A percentile compares a stretch with the other conserved stretches of the same genome.
phyloP scores from a whole-genome alignment of 2,329 filamentous ascomycete genomes.

The Fusarium phyllophilum region DNA sequence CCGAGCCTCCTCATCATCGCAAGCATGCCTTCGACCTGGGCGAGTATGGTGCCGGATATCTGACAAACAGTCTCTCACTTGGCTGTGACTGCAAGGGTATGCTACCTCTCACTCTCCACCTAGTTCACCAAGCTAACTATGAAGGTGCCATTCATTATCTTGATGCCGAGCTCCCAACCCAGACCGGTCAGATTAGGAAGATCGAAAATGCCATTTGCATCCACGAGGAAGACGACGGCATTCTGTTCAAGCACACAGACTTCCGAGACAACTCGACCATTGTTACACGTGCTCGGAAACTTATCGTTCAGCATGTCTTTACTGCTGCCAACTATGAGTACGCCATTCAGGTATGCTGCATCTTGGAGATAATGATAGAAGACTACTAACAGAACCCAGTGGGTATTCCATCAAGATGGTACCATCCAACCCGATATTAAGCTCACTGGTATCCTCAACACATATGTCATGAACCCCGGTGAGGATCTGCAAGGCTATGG shows the following conservation, averaged over 20 bases:
- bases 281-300: conserved; percentile 85
- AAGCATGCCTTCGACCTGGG: conserved; percentile 86
- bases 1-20: conserved; percentile 80
- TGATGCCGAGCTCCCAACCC: conserved; percentile 85
- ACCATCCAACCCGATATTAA: conserved; percentile 93
- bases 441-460: conserved; percentile 92
- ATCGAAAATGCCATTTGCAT: conserved; percentile 97
- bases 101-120: accelerated
- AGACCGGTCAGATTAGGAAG: conserved; percentile 75
- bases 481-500: neutral
- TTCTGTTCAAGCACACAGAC: conserved; percentile 94
- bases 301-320: conserved; percentile 91
- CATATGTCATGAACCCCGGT: conserved; percentile 79
- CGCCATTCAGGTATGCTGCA: conserved; percentile 42
- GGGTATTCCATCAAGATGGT: conserved; percentile 87
- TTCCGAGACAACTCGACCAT: conserved; percentile 90
- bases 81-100: conserved; percentile 89
- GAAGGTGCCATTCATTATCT: conserved; percentile 78
- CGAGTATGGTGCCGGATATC: conserved; percentile 84
- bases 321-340: conserved; percentile 98
- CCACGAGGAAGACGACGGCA: conserved; percentile 91
- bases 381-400: conserved; percentile 52
- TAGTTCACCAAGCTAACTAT: neutral
- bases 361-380: accelerated
- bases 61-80: conserved; percentile 80